Conservation (phyloP, 2,329 filamentous ascomycete genomes). For the Pseudogymnoascus sp. region DNA sequence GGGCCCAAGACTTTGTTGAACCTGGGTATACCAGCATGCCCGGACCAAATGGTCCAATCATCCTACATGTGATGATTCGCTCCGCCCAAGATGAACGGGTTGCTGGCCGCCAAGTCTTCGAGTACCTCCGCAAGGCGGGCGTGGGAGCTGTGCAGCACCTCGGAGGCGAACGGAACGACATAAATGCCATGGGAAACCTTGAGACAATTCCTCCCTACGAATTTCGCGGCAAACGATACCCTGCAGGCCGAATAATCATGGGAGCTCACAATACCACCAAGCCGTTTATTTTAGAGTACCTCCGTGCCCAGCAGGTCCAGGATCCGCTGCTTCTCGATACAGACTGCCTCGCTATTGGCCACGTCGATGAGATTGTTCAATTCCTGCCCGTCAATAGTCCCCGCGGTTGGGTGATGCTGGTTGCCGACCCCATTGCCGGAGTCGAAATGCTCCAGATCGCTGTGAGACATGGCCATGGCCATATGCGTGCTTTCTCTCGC, state of each 20-base stretch:
- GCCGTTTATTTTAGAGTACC: constrained; percentile 24
- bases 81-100: constrained; percentile 17
- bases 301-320: constrained; percentile 32
- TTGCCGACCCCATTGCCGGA: constrained; percentile 21
- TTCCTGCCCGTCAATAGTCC: constrained; percentile 25
- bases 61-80: background rate
- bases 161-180: constrained; percentile 15
- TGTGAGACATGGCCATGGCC: constrained; percentile 9
- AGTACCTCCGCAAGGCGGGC: constrained; percentile 25
- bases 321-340: constrained; percentile 31
- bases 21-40: constrained; percentile 34
- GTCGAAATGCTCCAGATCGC: constrained; percentile 22
- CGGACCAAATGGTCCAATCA: constrained; percentile 28
- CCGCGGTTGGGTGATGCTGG: constrained; percentile 21
- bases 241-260: constrained; percentile 22
- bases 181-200: constrained; percentile 30
- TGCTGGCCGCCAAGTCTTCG: constrained; percentile 30
- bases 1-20: constrained; percentile 36
- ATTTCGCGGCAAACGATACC: constrained; percentile 25
- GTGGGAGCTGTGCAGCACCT: constrained; percentile 29
- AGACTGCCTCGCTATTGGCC: constrained; percentile 28
- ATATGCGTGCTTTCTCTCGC: background rate
- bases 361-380: constrained; percentile 32
- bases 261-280: constrained; percentile 16
- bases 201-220: constrained; percentile 29